Percentiles rank a stretch among this genome's conserved stretches.
Evolutionary conservation across 352 stramenopile genomes (phyloP).

Genomic region (Phytophthora multivora): DNA sequence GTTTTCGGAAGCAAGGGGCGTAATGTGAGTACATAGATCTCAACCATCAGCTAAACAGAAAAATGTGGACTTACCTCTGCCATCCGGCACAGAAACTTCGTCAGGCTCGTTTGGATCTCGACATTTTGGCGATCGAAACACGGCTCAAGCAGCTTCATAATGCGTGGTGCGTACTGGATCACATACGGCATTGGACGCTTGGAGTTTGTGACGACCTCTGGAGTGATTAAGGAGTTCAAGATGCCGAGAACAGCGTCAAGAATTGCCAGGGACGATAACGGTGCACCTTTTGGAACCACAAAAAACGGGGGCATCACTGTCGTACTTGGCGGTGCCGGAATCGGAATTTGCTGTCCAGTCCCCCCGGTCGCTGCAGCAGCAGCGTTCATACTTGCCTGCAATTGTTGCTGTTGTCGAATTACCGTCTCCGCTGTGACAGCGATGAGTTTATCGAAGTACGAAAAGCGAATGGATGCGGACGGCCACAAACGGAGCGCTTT

Average conservation of each 20-base stretch:
- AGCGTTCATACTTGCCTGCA: conserved; percentile 41
- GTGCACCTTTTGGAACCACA: conserved; percentile 77
- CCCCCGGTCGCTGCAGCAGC: conserved; percentile 21
- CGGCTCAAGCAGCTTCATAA: conserved; percentile 90
- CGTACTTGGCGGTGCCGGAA: conserved; percentile 28
- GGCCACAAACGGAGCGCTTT: conserved; percentile 87
- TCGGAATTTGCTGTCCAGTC: conserved; percentile 32
- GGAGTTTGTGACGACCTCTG: conserved; percentile 77
- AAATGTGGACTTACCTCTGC: conserved; percentile 53
- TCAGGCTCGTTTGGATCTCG: conserved; percentile 78
- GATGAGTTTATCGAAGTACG: conserved; percentile 92
- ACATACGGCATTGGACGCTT: conserved; percentile 82
- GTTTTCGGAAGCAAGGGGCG: background rate
- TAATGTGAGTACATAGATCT: conserved; percentile 1
- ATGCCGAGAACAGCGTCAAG: conserved; percentile 88
- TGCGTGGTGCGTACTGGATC: conserved; percentile 85
- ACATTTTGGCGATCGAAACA: conserved; percentile 87
- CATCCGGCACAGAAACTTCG: conserved; percentile 74
- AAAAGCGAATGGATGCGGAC: conserved; percentile 86
- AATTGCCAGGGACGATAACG: conserved; percentile 85
- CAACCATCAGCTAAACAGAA: background rate
- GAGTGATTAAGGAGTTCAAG: conserved; percentile 80
- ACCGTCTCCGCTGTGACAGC: conserved; percentile 86
- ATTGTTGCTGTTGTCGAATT: conserved; percentile 77
- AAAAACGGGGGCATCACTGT: conserved; percentile 84